Base-by-base conservation (phyloP, 495 filamentous ascomycete species). In the Penicillium daleae region DNA sequence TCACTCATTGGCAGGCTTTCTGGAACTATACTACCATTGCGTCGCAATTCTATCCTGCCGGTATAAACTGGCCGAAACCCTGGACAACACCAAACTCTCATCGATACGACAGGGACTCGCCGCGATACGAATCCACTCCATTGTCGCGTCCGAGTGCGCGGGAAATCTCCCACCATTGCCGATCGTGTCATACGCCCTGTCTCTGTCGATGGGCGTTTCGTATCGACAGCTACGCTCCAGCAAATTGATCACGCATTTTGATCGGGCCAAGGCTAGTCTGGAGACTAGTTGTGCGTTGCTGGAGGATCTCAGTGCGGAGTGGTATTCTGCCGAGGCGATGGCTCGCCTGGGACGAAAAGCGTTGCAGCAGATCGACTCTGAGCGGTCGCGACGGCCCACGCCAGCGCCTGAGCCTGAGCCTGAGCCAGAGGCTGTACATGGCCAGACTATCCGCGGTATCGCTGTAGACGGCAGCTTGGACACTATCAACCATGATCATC, bases 141-240 rank as follows among this genome's bases (percentile, higher is more conserved):
- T 89, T 27, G 78, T 88, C 35, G 79, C 74, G 24, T 79, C 78
- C 2, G 84, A 88, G 64, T 80, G 81, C 50, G 67, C 78, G 13
- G 78, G 83, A 10, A 71, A 79, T 4, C 71, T 92, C 4, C 78
- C 82, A 13, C 82, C 84, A 8, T 76, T 89, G 31, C 89, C 90
- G 1, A 83, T 91, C 42, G 78, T 92, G 8, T 87, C 89, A 0
- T 92, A 92, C 59, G 85, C 86, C 0, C 72, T 91, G 1, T 82
- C 87, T 0, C 73, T 93, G 4, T 86, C 88, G 0, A 80, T 93
- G 52, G 86, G 85, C 19, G 87, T 92, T 4, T 84, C 85, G 10
- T 93, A 92, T 63, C 83, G 87, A 33, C 88, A 90, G 66, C 86
- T 89, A 76, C 85, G 88, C 13, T 85, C 87, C 56, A 88, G 86